Evolutionary conservation across 2,329 filamentous ascomycete genomes (phyloP).

Genomic region (Podosphaera leucotricha): DNA sequence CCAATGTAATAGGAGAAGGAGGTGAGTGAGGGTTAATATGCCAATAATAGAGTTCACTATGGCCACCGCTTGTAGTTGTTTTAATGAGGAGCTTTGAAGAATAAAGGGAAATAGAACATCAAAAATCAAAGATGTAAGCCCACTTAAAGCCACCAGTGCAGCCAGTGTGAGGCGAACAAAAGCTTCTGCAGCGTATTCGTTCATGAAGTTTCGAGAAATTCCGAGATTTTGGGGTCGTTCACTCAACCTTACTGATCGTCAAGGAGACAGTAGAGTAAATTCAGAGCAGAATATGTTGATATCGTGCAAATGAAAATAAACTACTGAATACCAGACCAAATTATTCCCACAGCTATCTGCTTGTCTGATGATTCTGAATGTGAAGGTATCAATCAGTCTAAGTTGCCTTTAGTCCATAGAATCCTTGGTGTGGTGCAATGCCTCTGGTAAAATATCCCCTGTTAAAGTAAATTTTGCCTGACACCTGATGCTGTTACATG

Average conservation of each 20-base stretch:
- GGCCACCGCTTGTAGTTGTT: slow-evolving; percentile 5
- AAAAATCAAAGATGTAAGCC: slow-evolving; percentile 11
- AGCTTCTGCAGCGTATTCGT: not conserved
- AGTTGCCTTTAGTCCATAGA: not conserved
- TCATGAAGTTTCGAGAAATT: not conserved
- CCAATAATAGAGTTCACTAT: slow-evolving; percentile 11
- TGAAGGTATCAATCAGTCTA: not conserved
- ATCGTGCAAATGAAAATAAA: not conserved
- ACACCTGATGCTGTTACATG: not conserved
- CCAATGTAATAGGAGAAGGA: slow-evolving; percentile 9
- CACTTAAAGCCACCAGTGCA: slow-evolving; percentile 12
- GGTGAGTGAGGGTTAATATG: slow-evolving; percentile 7
- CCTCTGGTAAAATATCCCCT: not conserved
- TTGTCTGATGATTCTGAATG: not conserved
- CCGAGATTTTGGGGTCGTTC: not conserved
- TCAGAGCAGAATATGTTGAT: not conserved
- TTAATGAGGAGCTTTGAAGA: slow-evolving; percentile 5
- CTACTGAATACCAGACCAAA: not conserved
- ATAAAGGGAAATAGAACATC: slow-evolving; percentile 13
- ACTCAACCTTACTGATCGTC: not conserved
- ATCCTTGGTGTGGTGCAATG: not conserved
- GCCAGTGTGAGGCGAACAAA: slow-evolving; percentile 8
- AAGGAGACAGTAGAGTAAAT: not conserved
- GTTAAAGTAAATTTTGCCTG: not conserved
- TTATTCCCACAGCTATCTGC: not conserved